phyloP scores from a whole-genome alignment of 345 rosid genomes.

The Geranium rotundifolium region DNA sequence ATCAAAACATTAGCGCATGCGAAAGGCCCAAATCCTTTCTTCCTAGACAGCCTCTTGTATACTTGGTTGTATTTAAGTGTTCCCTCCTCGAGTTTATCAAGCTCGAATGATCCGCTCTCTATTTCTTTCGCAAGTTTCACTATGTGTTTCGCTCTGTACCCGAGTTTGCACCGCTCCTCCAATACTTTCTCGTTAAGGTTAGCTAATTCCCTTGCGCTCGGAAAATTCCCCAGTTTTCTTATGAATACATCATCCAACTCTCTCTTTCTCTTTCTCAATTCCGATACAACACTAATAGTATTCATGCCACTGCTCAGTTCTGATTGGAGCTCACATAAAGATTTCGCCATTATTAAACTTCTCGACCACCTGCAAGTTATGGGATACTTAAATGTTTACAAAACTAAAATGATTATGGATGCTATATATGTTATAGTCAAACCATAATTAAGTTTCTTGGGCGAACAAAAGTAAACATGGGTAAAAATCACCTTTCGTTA shows the following conservation, averaged over 20 bases:
- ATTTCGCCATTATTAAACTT: constrained; percentile 40
- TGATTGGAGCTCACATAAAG: constrained; percentile 39
- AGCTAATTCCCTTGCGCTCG: constrained; percentile 36
- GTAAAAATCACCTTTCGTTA: no score
- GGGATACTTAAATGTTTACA: no score
- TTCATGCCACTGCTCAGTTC: constrained; percentile 20
- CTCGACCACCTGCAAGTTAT: constrained; percentile 50
- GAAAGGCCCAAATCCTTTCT: constrained; percentile 48
- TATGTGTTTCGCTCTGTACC: constrained; percentile 37
- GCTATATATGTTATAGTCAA: no score
- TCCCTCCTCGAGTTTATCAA: constrained; percentile 27
- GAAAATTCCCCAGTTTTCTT: constrained; percentile 36
- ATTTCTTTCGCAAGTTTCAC: constrained; percentile 32
- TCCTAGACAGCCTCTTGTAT: constrained; percentile 19
- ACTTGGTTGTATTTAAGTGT: constrained; percentile 16
- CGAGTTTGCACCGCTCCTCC: constrained; percentile 35
- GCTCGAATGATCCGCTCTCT: constrained; percentile 29
- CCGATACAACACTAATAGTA: no score
- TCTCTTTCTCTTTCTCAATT: no score
- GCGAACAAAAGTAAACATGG: no score
- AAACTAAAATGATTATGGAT: no score
- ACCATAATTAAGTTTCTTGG: no score
- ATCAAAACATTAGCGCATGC: constrained; percentile 39
- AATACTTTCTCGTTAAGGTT: constrained; percentile 31
- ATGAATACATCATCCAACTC: no score